Evolutionary conservation across 2,329 filamentous ascomycete genomes (phyloP).

Genomic region (Gyromitra esculenta): DNA sequence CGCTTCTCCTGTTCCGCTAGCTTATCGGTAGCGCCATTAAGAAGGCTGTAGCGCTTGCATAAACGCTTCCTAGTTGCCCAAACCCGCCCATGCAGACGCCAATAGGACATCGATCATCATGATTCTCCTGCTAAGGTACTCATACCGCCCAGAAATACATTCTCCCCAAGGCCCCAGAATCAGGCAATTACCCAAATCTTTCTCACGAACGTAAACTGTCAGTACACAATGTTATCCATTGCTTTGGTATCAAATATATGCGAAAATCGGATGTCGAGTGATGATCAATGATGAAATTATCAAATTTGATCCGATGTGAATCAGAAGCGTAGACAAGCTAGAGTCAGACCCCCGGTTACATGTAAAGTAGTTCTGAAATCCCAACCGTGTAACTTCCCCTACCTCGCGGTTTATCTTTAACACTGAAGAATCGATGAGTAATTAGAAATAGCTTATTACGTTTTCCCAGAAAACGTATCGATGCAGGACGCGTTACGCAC

Average conservation of each 20-base stretch:
- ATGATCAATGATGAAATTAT: not conserved
- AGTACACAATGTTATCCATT: no score
- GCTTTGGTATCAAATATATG: not conserved
- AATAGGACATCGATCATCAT: no score
- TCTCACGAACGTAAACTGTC: no score
- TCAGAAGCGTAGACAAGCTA: not conserved
- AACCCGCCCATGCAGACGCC: no score
- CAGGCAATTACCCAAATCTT: not conserved
- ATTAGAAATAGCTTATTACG: not conserved
- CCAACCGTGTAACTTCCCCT: no score
- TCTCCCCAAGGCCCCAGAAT: not conserved
- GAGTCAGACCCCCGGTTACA: no score
- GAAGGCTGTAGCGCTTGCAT: not conserved
- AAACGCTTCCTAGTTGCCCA: no score
- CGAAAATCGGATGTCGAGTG: not conserved
- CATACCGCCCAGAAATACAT: no score
- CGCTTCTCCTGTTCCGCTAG: not conserved
- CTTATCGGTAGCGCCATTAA: not conserved
- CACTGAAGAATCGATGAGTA: not conserved
- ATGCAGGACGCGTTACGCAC: slow-evolving; percentile 2
- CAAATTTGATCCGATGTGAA: not conserved
- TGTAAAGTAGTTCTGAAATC: no score
- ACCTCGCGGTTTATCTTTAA: not conserved
- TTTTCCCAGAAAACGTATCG: not conserved
- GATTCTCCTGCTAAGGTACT: no score